A percentile compares a stretch with the other conserved stretches of the same genome.
These are phyloP conservation scores for Lachancea fermentati DNA, from an alignment of 805 yeast genomes.

Conservation along the genomic window DNA sequence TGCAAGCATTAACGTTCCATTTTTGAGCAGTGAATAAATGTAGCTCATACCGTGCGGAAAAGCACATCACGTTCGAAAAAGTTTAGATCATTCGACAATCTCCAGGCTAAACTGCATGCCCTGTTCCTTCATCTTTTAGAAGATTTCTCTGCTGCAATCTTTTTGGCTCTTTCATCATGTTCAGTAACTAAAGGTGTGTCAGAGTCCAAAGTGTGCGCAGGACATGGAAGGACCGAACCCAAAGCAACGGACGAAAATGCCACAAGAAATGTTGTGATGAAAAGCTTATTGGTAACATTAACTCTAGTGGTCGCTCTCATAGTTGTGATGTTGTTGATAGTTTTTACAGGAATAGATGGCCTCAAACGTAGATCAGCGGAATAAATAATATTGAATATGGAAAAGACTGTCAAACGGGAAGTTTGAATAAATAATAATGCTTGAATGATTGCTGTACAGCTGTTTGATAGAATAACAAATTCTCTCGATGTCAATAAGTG, in stretches of 20 bases:
- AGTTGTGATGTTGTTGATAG: neutral
- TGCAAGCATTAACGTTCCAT: too few relatives aligned
- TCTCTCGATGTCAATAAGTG: neutral
- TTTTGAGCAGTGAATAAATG: too few relatives aligned
- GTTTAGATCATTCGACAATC: too few relatives aligned
- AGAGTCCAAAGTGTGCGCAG: constrained; percentile 38
- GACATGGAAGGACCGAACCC: constrained; percentile 40
- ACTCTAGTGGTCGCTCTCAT: constrained; percentile 52
- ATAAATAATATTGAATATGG: constrained; percentile 1
- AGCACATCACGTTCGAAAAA: too few relatives aligned
- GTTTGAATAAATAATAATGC: neutral
- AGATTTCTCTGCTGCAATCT: neutral
- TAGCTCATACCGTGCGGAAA: too few relatives aligned
- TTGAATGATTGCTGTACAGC: too few relatives aligned
- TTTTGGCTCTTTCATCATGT: neutral
- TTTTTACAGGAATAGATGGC: neutral
- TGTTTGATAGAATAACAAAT: too few relatives aligned
- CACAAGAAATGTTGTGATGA: constrained; percentile 56
- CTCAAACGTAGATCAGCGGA: neutral
- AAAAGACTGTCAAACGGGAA: neutral
- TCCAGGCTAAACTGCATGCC: too few relatives aligned
- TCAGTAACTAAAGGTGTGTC: constrained; percentile 30
- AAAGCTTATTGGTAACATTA: constrained; percentile 46
- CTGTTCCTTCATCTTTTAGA: too few relatives aligned
- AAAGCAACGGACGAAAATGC: constrained; percentile 45